Base-by-base conservation (phyloP, 768 basidiomycete genomes). In the Hemileccinum impolitum region DNA sequence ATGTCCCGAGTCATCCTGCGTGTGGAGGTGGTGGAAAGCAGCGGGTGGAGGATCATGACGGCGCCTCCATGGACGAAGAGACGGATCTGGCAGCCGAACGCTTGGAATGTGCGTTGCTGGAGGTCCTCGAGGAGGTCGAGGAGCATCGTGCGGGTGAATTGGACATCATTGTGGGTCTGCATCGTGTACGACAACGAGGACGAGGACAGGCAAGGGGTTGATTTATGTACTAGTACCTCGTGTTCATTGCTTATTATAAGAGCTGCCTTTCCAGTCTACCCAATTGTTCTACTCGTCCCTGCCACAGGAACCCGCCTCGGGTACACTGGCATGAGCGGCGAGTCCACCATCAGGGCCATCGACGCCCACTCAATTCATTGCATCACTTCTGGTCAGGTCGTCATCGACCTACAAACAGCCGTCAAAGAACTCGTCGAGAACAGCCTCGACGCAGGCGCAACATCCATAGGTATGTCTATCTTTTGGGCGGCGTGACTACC, bases 391-490 rank as follows among this genome's bases (percentile, higher is more conserved):
- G 95, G 95, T 2, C 96, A 98, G 65, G 95, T 98, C 39, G 88
- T 98, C 1, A 76, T 94, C 23, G 93, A 96, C 64, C 79, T 98
- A 1, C 92, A 94, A 63, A 90, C 88, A 0, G 92, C 93, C 2
- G 85, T 97, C 50, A 99, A 98, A 65, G 96, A 99, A 66, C 81
- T 98, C 9, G 80, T 99, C 2, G 96, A 99, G 70, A 99, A 99
- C 65, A 90, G 91, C 50, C 72, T 97, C 25, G 96, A 99, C 65
- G 94, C 96, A 1, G 88, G 87, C 0, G 90, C 94, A 0, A 93
- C 88, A 0, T 82, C 71, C 55, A 81, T 99, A 36, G 94, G 95
- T 90, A 39, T 26, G 84, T 60, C 17, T 36, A 12, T 30, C 6
- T 17, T n/a, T 19, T 17, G 28, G 13, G 17, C 15, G 37, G 34